A percentile compares a stretch with the other conserved stretches of the same genome.
Conservation (phyloP, 2,329 filamentous ascomycete species). For the Coniochaeta sp. region DNA sequence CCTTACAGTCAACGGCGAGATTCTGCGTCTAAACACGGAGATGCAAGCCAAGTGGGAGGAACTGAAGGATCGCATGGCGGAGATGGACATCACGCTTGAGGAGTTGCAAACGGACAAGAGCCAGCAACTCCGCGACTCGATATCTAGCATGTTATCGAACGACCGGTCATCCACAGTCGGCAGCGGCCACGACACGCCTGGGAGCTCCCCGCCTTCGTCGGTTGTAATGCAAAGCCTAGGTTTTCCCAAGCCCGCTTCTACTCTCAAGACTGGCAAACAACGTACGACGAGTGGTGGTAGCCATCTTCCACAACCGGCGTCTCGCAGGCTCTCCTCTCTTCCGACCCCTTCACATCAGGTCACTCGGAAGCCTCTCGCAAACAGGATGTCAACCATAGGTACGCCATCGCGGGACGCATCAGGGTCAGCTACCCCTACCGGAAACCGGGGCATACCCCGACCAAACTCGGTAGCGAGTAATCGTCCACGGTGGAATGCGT, state of each 20-base stretch:
- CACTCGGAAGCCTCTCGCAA: constrained; percentile 32
- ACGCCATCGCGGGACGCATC: constrained; percentile 34
- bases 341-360: constrained; percentile 34
- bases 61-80: constrained; percentile 68
- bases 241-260: constrained; percentile 19
- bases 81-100: constrained; percentile 69
- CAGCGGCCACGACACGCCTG: constrained; percentile 64
- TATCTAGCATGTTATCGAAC: constrained; percentile 84
- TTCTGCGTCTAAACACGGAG: constrained; percentile 77
- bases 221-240: constrained; percentile 53
- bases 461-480: constrained; percentile 40
- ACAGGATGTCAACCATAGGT: constrained; percentile 39
- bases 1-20: constrained; percentile 94
- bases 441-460: constrained; percentile 31
- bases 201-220: constrained; percentile 58
- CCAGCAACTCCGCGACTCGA: constrained; percentile 81
- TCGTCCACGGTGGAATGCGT: constrained; percentile 67
- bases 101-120: constrained; percentile 59
- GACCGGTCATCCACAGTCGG: constrained; percentile 62
- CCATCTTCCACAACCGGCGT: constrained; percentile 36
- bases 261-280: constrained; percentile 31
- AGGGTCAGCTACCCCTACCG: constrained; percentile 43
- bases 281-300: constrained; percentile 42
- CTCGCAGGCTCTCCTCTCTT: constrained; percentile 39
- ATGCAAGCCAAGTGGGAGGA: constrained; percentile 76